Conservation (phyloP, 305 asterid species). For the Plantago rigida region DNA sequence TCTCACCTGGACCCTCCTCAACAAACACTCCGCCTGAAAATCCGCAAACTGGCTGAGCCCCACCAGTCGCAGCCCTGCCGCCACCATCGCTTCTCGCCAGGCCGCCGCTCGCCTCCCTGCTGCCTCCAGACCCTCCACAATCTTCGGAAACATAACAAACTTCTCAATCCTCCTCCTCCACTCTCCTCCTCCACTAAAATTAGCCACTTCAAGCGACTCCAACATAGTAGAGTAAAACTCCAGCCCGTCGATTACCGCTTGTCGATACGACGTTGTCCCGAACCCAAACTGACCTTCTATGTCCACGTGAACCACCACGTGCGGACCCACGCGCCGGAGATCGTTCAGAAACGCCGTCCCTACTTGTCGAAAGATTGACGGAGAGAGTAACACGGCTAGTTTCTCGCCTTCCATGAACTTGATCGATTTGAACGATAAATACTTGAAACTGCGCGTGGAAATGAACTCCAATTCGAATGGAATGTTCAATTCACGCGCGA, state of each 20-base stretch:
- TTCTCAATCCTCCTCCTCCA: constrained; percentile 63
- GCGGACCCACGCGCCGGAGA: constrained; percentile 56
- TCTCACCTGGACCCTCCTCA: constrained; percentile 54
- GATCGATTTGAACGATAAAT: constrained; percentile 52
- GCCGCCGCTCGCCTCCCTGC: constrained; percentile 49
- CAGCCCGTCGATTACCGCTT: constrained; percentile 68
- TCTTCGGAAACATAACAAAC: constrained; percentile 63
- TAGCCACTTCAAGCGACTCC: constrained; percentile 72
- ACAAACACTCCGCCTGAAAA: constrained; percentile 74
- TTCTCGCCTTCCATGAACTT: constrained; percentile 69
- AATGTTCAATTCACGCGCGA: constrained; percentile 60
- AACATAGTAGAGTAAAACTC: constrained; percentile 69
- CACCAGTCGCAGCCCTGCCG: constrained; percentile 69
- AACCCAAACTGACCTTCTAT: constrained; percentile 50
- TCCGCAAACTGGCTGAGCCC: constrained; percentile 66
- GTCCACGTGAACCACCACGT: constrained; percentile 82
- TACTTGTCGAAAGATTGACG: constrained; percentile 53
- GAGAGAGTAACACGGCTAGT: constrained; percentile 56
- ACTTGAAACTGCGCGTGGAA: constrained; percentile 46
- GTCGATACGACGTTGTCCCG: constrained; percentile 56
- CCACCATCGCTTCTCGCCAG: constrained; percentile 73
- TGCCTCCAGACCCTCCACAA: constrained; percentile 50
- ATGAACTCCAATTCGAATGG: constrained; percentile 65
- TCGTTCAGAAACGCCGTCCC: constrained; percentile 64
- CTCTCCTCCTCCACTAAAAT: constrained; percentile 40